These are phyloP conservation scores for Massospora cicadina DNA, from an alignment of 371 early-diverging fungal genomes.

Conservation along the genomic window DNA sequence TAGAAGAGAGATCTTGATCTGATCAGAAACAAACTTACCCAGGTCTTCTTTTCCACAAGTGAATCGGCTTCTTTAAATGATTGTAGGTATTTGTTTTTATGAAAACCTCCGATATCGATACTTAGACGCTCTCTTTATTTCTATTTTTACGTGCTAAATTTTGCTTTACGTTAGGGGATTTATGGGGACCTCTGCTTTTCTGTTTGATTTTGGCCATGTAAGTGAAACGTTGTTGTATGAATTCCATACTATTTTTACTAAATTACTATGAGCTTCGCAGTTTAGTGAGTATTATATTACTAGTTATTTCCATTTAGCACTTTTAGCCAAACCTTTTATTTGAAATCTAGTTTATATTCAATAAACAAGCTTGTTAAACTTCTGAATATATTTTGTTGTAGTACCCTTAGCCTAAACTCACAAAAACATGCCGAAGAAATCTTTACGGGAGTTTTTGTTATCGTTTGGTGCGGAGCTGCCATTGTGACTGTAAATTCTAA, in stretches of 20 bases:
- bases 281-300: too few relatives aligned
- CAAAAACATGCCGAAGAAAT: slow-evolving; percentile 58
- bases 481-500: slow-evolving; percentile 85
- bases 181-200: slow-evolving; percentile 88
- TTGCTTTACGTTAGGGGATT: slow-evolving; percentile 45
- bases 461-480: slow-evolving; percentile 82
- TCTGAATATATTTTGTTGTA: slow-evolving; percentile 12
- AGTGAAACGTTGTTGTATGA: slow-evolving; percentile 14
- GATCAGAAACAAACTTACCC: slow-evolving; percentile 46
- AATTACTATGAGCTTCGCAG: too few relatives aligned
- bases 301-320: too few relatives aligned
- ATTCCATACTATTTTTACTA: too few relatives aligned
- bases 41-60: slow-evolving; percentile 52
- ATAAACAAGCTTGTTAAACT: background rate
- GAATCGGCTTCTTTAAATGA: slow-evolving; percentile 49
- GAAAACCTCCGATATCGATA: slow-evolving; percentile 1
- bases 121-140: slow-evolving; percentile 12
- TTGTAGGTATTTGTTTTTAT: slow-evolving; percentile 27
- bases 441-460: slow-evolving; percentile 77
- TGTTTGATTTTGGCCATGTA: slow-evolving; percentile 73
- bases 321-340: too few relatives aligned
- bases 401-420: slow-evolving; percentile 40
- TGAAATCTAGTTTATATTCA: too few relatives aligned
- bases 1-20: slow-evolving; percentile 63
- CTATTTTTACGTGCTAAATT: background rate